Base-by-base conservation (phyloP, 116 monocot genomes). In the Phalaenopsis hybrid region DNA sequence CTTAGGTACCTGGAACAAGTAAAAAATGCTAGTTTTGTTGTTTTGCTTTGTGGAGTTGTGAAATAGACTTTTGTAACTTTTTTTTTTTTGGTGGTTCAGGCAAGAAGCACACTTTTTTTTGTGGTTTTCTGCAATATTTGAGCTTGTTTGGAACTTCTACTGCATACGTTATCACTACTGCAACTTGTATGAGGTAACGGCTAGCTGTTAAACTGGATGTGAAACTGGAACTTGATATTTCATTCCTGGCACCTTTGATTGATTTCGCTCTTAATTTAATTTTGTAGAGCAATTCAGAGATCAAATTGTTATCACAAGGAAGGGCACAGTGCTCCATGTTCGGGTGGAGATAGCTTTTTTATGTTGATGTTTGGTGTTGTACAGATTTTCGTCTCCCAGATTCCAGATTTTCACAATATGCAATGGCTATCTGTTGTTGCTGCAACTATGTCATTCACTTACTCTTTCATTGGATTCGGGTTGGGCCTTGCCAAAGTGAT, bases 351-450 rank as follows among this genome's bases (percentile, higher is more conserved):
- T 23, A 88, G 18, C 43, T 82, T 72, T 65, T 92, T 79, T 78
- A 94, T 94, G 90, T 44, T 94, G 57, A 23, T 92, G 74, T 94
- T 94, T 87, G 94, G 94, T 43, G 84, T 78, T 20, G 77, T 90
- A 48, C 92, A 94, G 81, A 65, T 90, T 12, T 2, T 90, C 21
- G 84, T 85, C 63, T 92, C 91, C 41, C 85, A 85, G 75, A 94
- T 94, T 69, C 92, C 94, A 1, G 92, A 90, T 67, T 90, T 94
- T 44, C 91, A 91, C 44, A 86, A 88, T 68, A 92, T 94, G 92
- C 92, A 81, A 44, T 94, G 90, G 92, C 91, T 94, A 57, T 94
- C 92, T 2, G 48, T 86, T 75, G 28, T 90, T 9, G 92, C 94
- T 1, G 91, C 94, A 8, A 76, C 83, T 78, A 94, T 94, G 94